These are phyloP conservation scores for Achlya hypogyna DNA, from an alignment of 352 stramenopile genomes.

Conservation along the genomic window DNA sequence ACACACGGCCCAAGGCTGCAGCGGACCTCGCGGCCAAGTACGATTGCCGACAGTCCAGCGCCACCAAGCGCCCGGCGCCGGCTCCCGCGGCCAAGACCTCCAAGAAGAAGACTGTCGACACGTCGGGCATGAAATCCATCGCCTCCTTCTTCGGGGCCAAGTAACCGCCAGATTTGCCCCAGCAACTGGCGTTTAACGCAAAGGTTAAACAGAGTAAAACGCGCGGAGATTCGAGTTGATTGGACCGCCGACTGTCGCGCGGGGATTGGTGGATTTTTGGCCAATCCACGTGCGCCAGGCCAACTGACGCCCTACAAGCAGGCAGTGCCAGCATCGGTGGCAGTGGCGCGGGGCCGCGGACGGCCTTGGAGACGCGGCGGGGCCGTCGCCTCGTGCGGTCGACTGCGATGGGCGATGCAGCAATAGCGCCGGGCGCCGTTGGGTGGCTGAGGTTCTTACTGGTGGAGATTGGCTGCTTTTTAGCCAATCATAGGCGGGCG, in stretches of 20 bases:
- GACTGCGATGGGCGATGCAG: too few relatives aligned
- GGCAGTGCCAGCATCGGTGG: too few relatives aligned
- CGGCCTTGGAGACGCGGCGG: too few relatives aligned
- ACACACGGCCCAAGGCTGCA: not conserved
- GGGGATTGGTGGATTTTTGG: not conserved
- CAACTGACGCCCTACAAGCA: too few relatives aligned
- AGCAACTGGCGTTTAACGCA: too few relatives aligned
- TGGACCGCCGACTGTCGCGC: not conserved
- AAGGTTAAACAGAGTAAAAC: not conserved
- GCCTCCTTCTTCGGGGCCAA: constrained; percentile 80
- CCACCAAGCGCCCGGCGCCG: constrained; percentile 1
- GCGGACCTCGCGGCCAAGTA: constrained; percentile 9
- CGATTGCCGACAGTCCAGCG: not conserved
- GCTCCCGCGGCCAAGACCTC: not conserved
- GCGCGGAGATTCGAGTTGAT: not conserved
- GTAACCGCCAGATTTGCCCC: too few relatives aligned
- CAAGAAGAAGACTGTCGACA: constrained; percentile 77
- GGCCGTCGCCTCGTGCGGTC: too few relatives aligned
- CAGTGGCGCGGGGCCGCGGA: too few relatives aligned
- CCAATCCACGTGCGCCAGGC: too few relatives aligned
- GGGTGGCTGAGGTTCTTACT: too few relatives aligned
- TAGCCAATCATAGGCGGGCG: not conserved
- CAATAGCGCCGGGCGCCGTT: too few relatives aligned
- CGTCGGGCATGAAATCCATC: constrained; percentile 75
- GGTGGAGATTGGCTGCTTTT: not conserved